Base-by-base conservation (phyloP, 495 filamentous ascomycete species). In the Daldinia vernicosa region DNA sequence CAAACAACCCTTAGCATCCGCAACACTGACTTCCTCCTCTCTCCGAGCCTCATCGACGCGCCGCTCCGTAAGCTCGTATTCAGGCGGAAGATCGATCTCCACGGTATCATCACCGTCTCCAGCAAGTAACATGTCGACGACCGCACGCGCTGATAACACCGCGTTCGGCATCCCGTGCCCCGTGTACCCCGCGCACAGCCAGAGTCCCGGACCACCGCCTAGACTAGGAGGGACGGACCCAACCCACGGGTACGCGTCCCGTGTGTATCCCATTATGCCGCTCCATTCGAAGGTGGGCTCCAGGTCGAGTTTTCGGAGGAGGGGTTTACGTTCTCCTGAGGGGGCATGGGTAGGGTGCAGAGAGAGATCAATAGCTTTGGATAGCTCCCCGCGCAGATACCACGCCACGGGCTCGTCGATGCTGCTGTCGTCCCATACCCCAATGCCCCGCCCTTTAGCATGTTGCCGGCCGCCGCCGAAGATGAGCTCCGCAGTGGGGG, bases 81-180 rank as follows among this genome's bases (percentile, higher is more conserved):
- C 79, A 8, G 74, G 71, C 7, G 87, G 88, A 55, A 80, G 60
- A 26, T 75, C 67, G 55, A 76, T 72, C 17, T 64, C 58, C 1
- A 47, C 63, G 9, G 11, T 4, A 14, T 47, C 43, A 11, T 47
- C 43, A 3, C 69, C 67, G 35, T 81, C 79, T 19, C 77, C 72
- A 4, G 72, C 80, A 35, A 86, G 66, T 50, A 93, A 83, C 89
- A 92, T 89, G 30, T 84, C 80, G 3, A 84, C 90, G 19, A 89
- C 80, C 7, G 90, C 90, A 66, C 89, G 86, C 2, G 89, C 92
- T 60, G 85, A 90, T 9, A 92, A 78, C 71, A 89, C 89, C 28
- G 88, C 88, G 72, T 91, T 90, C 4, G 92, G 91, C 93, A 96
- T 96, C 1, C 93, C 92, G 72, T 96, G 92, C 0, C 92, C 93